Base-by-base conservation (phyloP, 306 rosid species). In the Quercus mongolica region DNA sequence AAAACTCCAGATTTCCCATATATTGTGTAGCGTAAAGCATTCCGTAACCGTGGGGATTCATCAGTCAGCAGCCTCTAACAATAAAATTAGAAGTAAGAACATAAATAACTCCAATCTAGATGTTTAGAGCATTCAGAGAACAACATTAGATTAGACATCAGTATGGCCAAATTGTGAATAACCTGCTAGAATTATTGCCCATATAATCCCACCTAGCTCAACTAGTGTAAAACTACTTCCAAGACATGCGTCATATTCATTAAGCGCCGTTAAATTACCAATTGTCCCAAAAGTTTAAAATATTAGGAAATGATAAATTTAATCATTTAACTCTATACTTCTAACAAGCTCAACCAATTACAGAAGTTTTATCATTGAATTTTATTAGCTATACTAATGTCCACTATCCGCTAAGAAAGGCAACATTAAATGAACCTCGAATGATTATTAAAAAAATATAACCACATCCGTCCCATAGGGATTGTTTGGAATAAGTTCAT, bases 1-100 rank as follows among this genome's bases (percentile, higher is more conserved):
- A 95, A 95, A 73, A 92, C 90, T 78, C 99, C 99, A 71, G 96
- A 90, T 81, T 90, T 95, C 74, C 99, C 99, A 81, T 95, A 95
- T 74, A 95, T 95, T 67, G 99, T 95, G 83, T 91, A 95, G 58
- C 96, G 96, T 67, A 95, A 85, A 83, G 99, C 99, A 80, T 71
- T 78, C 89, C 98, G 85, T 69, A 92, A 88, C 80, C 97, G 89
- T 59, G 99, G 98, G 74, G 99, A 95, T 86, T 92, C 99, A 84
- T 95, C 99, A 31, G 99, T 95, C 80, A 92, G 90, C 83, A 95
- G 98, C 83, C 99, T 95, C 99, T 95, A 71, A 80, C 35, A 88
- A 59, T 76, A 77, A 49, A 74, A 84, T 21, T 10, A 82, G 54
- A 75, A 79, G 26, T 26, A 51, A 58, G 74, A 69, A 76, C n/a